A percentile compares a stretch with the other conserved stretches of the same genome.
phyloP scores from a whole-genome alignment of 306 rosid species.

The Sindora glabra region DNA sequence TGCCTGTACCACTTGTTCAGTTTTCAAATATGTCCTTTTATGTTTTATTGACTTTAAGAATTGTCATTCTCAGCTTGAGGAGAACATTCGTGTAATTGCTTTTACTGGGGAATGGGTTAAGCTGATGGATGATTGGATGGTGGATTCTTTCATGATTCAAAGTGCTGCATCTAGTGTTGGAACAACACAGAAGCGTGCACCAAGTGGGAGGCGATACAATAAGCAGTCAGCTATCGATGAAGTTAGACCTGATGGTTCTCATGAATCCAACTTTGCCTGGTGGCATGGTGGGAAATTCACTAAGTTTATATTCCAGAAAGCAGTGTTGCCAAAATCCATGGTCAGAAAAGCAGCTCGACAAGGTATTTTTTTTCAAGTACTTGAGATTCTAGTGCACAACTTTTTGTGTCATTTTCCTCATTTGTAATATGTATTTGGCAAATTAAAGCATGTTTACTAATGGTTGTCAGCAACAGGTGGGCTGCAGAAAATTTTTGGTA shows the following conservation, averaged over 20 bases:
- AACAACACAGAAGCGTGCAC: conserved; percentile 63
- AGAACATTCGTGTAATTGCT: conserved; percentile 56
- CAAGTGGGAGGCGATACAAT: conserved; percentile 55
- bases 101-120: conserved; percentile 76
- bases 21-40: not conserved
- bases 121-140: conserved; percentile 70
- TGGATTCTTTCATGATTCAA: conserved; percentile 53
- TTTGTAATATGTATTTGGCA: not conserved
- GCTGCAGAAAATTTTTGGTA: conserved; percentile 50
- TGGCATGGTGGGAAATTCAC: conserved; percentile 77
- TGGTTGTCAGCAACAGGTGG: conserved; percentile 59
- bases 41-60: conserved; percentile 9
- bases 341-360: conserved; percentile 77
- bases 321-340: conserved; percentile 48
- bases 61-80: conserved; percentile 72
- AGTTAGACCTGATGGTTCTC: conserved; percentile 31
- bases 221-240: conserved; percentile 61
- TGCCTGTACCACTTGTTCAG: conserved; percentile 4
- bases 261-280: conserved; percentile 50
- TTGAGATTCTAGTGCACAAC: not conserved
- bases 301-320: conserved; percentile 67
- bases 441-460: conserved; percentile 1
- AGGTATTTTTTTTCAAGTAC: conserved; percentile 39
- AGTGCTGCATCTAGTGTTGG: conserved; percentile 45
- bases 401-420: not conserved